Base-by-base conservation (phyloP, 1,284 basidiomycete genomes). In the Sporisorium graminicola region DNA sequence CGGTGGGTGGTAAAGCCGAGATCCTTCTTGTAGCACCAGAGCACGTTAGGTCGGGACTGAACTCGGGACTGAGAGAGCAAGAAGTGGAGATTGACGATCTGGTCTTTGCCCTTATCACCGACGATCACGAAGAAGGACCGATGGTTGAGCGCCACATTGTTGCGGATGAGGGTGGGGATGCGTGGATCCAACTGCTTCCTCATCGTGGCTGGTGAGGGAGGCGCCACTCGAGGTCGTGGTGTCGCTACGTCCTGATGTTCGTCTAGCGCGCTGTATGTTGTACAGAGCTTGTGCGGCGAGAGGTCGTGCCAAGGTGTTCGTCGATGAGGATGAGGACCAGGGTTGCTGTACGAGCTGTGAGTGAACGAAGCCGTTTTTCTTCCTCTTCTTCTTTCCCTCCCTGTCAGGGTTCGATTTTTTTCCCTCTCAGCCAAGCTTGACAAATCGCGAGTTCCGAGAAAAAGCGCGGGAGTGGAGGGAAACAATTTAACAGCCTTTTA, bases 1-100 rank as follows among this genome's bases (percentile, higher is more conserved):
- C 96, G 92, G 87, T 99, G 95, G 76, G 94, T 95, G 31, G 74
- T 80, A 65, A 84, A 83, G 42, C 82, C 79, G 5, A 83, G 77
- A 47, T 86, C 83, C 74, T 81, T 85, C 57, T 82, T 82, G 74
- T 78, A 82, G 67, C 82, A 86, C 83, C 80, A 76, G 20, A 78
- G 71, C 24, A 85, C 80, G 49, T 80, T 80, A 8, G 82, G 85
- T 18, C 83, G 71, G 10, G 81, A 62, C 42, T 79, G 69, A 20
- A 81, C 78, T 18, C 79, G 63, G 14, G 74, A 82, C 64, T 85
- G 79, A 13, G 82, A 82, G 52, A 83, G 81, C 53, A 99, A 87
- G 86, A 94, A 98, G 87, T 99, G 96, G 52, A 99, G 88, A 86
- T 98, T 98, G 66, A 98, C 95, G 65, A 99, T 91, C 89, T 98